Evolutionary conservation across 208 protist genomes (phyloP), one percentile per base, ranked within the genome.

Genomic region (Porcisia hertigi): DNA sequence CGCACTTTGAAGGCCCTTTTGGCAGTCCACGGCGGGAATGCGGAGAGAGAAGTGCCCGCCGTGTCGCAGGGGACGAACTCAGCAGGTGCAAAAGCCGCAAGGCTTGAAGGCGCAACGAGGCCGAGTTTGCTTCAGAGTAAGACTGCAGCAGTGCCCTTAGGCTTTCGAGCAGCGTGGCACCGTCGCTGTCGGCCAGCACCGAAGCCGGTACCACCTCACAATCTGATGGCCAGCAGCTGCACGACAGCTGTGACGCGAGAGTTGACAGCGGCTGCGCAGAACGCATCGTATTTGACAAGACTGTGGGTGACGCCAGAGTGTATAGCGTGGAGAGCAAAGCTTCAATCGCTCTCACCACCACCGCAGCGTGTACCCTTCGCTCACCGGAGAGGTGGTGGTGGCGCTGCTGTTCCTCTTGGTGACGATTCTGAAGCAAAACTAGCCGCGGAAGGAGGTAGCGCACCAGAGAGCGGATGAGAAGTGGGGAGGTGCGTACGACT

Each of bases 211-310:
- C 5, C 47, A 71, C 30, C 5, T 57, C 66, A 43, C 23, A 25
- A n/a, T n/a, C 49, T 8, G 47, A 57, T 12, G 18, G 36, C 25
- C 47, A 43, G 25, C 49, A 71, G 66, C 30, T 20, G 66, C 47
- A 71, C 49, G 66, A 71, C 66, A 71, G 66, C 66, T 71, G 14
- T n/a, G 66, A 53, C 25, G 66, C 66, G 47, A 71, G 43, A 20
- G 20, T 49, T 20, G 47, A 55, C 47, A 71, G 66, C 66, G 25
- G 47, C 25, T 57, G 66, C 30, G 66, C 3, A 49, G 63, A 49
- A 30, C 34, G 47, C 36, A 34, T 12, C 14, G 63, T 30, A 6
- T 18, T 34, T 5, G 63, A 18, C 36, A 49, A 49, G 63, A 36
- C 41, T 18, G 36, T 25, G 25, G 41, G 25, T 67, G 66, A 71